These are phyloP conservation scores for Pseudocohnilembus persalinus DNA, from an alignment of 169 alveolate genomes.

Conservation along the genomic window DNA sequence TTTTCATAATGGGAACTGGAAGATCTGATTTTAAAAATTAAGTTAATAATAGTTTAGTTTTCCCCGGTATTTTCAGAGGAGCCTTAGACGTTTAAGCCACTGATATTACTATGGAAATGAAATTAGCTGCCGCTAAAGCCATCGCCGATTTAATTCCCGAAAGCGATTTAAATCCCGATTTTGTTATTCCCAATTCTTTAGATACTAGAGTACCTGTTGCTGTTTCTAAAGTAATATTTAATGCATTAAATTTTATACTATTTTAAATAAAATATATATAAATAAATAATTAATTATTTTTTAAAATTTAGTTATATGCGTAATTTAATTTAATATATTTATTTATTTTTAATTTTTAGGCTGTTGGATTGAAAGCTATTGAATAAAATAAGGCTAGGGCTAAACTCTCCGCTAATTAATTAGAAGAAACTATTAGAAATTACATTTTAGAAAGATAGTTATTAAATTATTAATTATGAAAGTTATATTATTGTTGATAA, in stretches of 20 bases:
- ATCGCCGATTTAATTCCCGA: conserved; percentile 36
- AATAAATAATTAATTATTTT: no score
- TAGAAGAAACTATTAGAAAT: conserved; percentile 26
- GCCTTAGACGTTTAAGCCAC: conserved; percentile 65
- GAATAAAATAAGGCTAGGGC: conserved; percentile 47
- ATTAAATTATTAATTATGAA: conserved; percentile 3
- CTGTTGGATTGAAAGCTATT: conserved; percentile 61
- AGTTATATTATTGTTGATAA: no score
- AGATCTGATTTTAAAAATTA: conserved; percentile 75
- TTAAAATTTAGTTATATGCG: no score
- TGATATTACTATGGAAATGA: conserved; percentile 61
- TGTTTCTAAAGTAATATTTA: conserved; percentile 33
- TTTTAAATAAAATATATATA: no score
- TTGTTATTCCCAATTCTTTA: conserved; percentile 57
- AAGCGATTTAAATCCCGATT: conserved; percentile 23
- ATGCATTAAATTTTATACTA: no score
- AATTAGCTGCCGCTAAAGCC: conserved; percentile 66
- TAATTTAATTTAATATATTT: no score
- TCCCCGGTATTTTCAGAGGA: conserved; percentile 76
- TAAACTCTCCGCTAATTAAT: conserved; percentile 9
- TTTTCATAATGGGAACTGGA: conserved; percentile 69
- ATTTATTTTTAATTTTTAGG: no score
- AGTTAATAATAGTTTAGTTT: conserved; percentile 66
- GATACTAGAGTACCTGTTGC: conserved; percentile 51
- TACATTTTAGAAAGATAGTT: conserved; percentile 24